Evolutionary conservation across 2,329 filamentous ascomycete species (phyloP).

Genomic region (Cordyceps farinosa): DNA sequence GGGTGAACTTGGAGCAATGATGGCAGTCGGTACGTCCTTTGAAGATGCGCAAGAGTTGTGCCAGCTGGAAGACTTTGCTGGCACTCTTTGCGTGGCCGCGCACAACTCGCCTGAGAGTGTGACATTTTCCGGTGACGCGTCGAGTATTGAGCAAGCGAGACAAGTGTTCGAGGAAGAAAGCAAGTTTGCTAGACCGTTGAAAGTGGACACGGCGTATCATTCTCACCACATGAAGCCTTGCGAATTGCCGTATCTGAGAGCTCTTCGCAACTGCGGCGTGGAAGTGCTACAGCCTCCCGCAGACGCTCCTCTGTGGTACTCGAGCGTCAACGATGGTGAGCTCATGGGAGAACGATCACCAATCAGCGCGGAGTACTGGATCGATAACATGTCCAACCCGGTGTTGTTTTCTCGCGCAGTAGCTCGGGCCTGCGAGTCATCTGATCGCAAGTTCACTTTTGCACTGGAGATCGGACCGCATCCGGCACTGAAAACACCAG

Average conservation of each 20-base stretch:
- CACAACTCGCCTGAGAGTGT: constrained; percentile 22
- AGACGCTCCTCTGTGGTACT: too few species aligned
- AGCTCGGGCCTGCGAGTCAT: constrained; percentile 15
- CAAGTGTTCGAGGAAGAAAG: constrained; percentile 15
- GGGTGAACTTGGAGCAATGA: constrained; percentile 44
- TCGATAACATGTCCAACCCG: constrained; percentile 32
- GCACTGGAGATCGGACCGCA: constrained; percentile 47
- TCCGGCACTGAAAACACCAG: constrained; percentile 42
- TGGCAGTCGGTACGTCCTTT: constrained; percentile 39
- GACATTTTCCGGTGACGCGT: constrained; percentile 25
- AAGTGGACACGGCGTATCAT: constrained; percentile 30
- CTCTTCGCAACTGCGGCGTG: too few species aligned
- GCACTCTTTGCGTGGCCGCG: constrained; percentile 19
- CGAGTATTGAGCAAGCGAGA: constrained; percentile 21
- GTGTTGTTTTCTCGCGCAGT: constrained; percentile 34
- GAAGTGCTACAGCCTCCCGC: too few species aligned
- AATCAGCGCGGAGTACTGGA: constrained; percentile 32
- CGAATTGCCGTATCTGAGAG: too few species aligned
- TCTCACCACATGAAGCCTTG: constrained; percentile 27
- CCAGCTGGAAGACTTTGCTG: constrained; percentile 1
- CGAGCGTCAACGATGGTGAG: constrained; percentile 8
- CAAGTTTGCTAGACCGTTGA: constrained; percentile 23
- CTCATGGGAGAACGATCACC: background rate
- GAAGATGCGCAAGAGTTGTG: constrained; percentile 17
- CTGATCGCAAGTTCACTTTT: too few species aligned